phyloP scores from a whole-genome alignment of 176 grass and related monocot species.

The Musa schizocarpa region DNA sequence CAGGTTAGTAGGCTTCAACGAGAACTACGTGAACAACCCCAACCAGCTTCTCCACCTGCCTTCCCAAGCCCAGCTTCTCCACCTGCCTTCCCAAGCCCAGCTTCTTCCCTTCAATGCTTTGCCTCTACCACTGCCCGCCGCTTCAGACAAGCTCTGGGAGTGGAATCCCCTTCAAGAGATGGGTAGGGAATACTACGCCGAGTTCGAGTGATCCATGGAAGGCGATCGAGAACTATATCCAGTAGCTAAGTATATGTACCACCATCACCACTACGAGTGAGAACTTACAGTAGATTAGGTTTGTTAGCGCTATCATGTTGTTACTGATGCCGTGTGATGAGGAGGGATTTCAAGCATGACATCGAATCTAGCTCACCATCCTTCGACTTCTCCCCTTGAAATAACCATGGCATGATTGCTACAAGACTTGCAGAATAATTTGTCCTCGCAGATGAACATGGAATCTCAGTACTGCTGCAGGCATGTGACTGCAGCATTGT shows the following conservation, averaged over 20 bases:
- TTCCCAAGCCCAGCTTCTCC: slow-evolving; percentile 23
- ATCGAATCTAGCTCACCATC: background rate
- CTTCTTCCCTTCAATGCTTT: slow-evolving; percentile 21
- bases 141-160: slow-evolving; percentile 79
- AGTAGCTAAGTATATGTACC: no score
- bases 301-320: no score
- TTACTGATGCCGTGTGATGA: no score
- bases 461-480: background rate
- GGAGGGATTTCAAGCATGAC: background rate
- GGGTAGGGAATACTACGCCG: slow-evolving; percentile 58
- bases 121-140: slow-evolving; percentile 34
- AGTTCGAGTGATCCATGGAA: slow-evolving; percentile 43
- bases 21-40: slow-evolving; percentile 23
- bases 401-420: background rate
- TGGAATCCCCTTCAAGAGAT: slow-evolving; percentile 57
- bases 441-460: background rate
- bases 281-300: no score
- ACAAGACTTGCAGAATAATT: slow-evolving; percentile 1
- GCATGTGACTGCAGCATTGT: background rate
- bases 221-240: no score
- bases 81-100: slow-evolving; percentile 20
- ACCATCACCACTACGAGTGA: no score
- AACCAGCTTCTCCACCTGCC: slow-evolving; percentile 23
- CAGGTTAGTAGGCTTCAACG: slow-evolving; percentile 42
- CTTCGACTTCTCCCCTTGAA: background rate